phyloP scores from a whole-genome alignment of 2,329 filamentous ascomycete genomes.

The Clarireedia paspali region DNA sequence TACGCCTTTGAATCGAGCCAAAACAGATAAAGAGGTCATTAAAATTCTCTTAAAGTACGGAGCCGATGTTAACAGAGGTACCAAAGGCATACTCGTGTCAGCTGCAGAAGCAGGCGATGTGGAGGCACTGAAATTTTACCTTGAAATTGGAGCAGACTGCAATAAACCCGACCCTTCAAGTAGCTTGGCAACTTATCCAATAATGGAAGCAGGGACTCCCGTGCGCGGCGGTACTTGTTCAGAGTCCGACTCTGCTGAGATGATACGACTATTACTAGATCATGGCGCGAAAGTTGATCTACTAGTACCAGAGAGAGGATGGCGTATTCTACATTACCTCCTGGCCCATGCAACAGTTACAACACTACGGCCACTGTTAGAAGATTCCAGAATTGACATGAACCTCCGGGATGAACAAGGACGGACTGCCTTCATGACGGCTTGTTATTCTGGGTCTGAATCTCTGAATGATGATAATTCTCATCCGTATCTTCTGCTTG shows the following conservation, averaged over 20 bases:
- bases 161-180: background rate
- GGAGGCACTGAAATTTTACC: background rate
- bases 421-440: background rate
- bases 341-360: background rate
- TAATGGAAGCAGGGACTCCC: background rate
- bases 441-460: background rate
- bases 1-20: background rate
- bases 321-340: background rate
- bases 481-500: background rate
- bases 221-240: background rate
- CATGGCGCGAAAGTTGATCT: constrained; percentile 1
- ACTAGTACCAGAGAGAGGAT: background rate
- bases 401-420: background rate
- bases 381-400: background rate
- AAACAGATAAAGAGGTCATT: constrained; percentile 12
- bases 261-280: background rate
- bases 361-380: background rate
- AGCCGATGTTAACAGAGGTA: constrained; percentile 25
- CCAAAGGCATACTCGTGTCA: background rate
- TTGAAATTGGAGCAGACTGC: background rate
- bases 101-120: background rate
- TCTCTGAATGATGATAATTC: background rate
- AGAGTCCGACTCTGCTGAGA: background rate
- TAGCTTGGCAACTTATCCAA: background rate
- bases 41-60: constrained; percentile 27